Conservation (phyloP, 2,329 filamentous ascomycete species). For the Apiospora malaysiana region DNA sequence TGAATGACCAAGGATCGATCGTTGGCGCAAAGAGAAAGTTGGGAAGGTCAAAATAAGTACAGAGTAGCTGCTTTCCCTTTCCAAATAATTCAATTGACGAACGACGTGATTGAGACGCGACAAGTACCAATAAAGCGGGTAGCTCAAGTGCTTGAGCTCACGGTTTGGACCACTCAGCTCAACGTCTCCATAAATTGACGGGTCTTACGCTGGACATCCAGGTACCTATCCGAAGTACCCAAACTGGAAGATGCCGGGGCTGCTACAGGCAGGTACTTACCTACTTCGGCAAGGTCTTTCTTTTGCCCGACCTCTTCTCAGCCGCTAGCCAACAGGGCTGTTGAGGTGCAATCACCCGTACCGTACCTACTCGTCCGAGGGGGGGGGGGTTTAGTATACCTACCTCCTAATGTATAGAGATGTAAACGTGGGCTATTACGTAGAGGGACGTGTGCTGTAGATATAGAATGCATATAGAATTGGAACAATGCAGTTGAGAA, state of each 20-base stretch:
- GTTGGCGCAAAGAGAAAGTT: not conserved
- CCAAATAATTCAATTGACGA: not conserved
- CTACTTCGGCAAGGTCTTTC: not conserved
- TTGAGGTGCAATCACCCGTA: not conserved
- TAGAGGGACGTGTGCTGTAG: not conserved
- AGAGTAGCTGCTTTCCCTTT: not conserved
- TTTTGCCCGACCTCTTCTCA: not conserved
- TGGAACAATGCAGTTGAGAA: not conserved
- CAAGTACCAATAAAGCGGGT: constrained; percentile 6
- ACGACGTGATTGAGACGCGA: constrained; percentile 18
- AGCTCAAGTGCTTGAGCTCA: not conserved
- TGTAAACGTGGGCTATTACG: too few species aligned
- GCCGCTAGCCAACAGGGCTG: not conserved
- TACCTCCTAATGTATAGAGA: not conserved
- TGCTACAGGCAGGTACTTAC: too few species aligned
- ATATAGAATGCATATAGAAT: not conserved
- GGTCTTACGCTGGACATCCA: too few species aligned
- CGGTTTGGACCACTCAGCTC: not conserved
- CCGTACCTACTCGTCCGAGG: too few species aligned
- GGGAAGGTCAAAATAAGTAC: not conserved
- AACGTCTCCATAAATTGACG: not conserved
- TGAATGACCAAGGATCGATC: not conserved
- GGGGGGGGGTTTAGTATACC: not conserved
- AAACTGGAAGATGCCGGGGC: not conserved
- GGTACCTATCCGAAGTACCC: not conserved